Conservation (phyloP, 2,329 filamentous ascomycete genomes). For the Akanthomyces muscarius region DNA sequence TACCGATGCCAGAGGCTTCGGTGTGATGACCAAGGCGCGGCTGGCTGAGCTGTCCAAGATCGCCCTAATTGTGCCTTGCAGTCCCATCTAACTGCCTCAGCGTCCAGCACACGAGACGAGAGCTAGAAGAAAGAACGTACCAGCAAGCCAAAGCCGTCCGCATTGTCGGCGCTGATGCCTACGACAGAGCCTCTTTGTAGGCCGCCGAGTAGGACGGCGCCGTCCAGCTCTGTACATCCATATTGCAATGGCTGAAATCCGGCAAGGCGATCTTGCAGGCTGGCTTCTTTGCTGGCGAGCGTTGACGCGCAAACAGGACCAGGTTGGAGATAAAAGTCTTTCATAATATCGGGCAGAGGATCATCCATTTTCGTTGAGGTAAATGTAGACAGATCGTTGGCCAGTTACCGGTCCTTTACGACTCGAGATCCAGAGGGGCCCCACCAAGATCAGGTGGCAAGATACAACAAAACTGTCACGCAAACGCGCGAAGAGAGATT, state of each 20-base stretch:
- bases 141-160: slow-evolving; percentile 42
- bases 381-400: neutral
- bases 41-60: slow-evolving; percentile 29
- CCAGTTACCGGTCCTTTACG: no score
- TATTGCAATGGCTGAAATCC: slow-evolving; percentile 33
- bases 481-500: neutral
- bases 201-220: slow-evolving; percentile 42
- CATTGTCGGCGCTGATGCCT: slow-evolving; percentile 51
- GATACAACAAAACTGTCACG: no score
- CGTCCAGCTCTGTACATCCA: slow-evolving; percentile 48
- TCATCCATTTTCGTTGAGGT: neutral
- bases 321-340: neutral
- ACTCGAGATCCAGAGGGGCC: neutral
- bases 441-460: neutral
- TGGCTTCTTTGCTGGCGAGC: slow-evolving; percentile 38
- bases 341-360: neutral
- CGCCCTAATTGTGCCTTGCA: slow-evolving; percentile 44
- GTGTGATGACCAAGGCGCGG: slow-evolving; percentile 45
- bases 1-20: slow-evolving; percentile 34
- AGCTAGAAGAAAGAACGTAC: slow-evolving; percentile 31
- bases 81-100: slow-evolving; percentile 35
- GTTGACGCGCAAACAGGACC: slow-evolving; percentile 41
- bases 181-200: slow-evolving; percentile 49
- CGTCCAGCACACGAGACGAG: neutral
- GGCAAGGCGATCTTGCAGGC: slow-evolving; percentile 30